Evolutionary conservation across 768 basidiomycete species (phyloP).

Genomic region (Tephrocybe sp.): DNA sequence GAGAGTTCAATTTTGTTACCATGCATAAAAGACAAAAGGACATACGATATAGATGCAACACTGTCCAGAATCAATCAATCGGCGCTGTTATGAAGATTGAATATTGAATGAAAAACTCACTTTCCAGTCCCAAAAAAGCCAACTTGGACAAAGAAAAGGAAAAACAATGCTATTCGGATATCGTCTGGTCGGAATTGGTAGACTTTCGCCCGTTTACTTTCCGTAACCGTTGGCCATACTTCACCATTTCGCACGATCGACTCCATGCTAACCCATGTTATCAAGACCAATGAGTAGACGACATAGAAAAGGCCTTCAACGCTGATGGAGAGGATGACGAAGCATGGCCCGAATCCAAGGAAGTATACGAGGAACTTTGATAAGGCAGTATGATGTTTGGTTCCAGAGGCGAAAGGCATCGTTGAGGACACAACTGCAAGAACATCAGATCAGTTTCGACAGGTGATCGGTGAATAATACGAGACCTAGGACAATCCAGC

Average conservation of each 20-base stretch:
- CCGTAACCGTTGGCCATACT: conserved; percentile 6
- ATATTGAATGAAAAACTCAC: conserved; percentile 38
- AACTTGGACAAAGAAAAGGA: conserved; percentile 84
- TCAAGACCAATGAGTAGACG: conserved; percentile 61
- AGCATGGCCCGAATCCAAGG: conserved; percentile 72
- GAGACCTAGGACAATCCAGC: conserved; percentile 68
- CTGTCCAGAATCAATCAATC: conserved; percentile 30
- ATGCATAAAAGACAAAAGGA: conserved; percentile 10
- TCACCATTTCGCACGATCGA: conserved; percentile 21
- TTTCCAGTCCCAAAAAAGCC: conserved; percentile 87
- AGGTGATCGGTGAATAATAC: neutral
- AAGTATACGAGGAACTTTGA: conserved; percentile 63
- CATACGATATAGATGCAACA: conserved; percentile 82
- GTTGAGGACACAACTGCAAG: conserved; percentile 46
- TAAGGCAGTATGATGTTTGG: conserved; percentile 34
- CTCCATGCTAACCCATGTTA: conserved; percentile 72
- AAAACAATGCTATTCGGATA: conserved; percentile 74
- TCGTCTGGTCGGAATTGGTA: conserved; percentile 61
- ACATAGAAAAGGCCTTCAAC: conserved; percentile 80
- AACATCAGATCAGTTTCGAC: neutral
- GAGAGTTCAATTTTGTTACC: neutral
- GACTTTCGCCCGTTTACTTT: conserved; percentile 14
- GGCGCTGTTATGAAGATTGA: conserved; percentile 5
- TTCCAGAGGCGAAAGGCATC: conserved; percentile 46
- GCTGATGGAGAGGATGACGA: conserved; percentile 79